phyloP scores from a whole-genome alignment of 2,329 filamentous ascomycete species.

The Colletotrichum theobromicola region DNA sequence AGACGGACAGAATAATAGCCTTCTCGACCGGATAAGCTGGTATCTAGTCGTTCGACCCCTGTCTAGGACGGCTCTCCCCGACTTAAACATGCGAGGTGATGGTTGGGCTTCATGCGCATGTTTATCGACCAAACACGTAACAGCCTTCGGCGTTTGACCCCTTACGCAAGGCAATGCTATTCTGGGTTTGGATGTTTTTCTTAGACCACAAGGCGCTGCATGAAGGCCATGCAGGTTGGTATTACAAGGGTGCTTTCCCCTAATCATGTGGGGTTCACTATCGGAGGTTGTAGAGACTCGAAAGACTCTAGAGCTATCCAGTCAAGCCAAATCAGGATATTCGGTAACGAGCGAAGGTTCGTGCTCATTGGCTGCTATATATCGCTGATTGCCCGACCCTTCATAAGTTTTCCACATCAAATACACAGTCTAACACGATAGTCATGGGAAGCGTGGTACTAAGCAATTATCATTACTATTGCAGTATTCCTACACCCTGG shows the following conservation, averaged over 20 bases:
- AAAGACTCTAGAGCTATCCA: not conserved
- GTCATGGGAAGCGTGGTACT: not conserved
- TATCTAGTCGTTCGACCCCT: not conserved
- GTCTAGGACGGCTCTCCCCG: fast-evolving
- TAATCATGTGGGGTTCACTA: not conserved
- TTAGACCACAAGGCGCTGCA: not conserved
- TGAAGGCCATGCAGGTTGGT: not conserved
- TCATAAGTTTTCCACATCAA: not conserved
- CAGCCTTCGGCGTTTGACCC: not conserved
- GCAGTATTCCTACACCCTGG: not conserved
- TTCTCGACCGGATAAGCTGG: not conserved
- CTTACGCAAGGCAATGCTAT: fast-evolving
- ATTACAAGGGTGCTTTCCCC: not conserved
- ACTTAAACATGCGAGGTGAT: not conserved
- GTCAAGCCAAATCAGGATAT: no score
- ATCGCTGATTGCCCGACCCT: not conserved
- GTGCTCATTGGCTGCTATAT: not conserved
- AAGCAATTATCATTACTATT: not conserved
- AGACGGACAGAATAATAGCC: not conserved
- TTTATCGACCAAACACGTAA: not conserved
- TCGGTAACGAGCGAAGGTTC: no score
- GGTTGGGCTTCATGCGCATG: not conserved
- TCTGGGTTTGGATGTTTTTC: not conserved
- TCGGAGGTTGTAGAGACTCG: not conserved
- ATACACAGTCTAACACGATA: not conserved